Conservation (phyloP, 1,139 yeast species). For the Scheffersomyces cryptocercus region DNA sequence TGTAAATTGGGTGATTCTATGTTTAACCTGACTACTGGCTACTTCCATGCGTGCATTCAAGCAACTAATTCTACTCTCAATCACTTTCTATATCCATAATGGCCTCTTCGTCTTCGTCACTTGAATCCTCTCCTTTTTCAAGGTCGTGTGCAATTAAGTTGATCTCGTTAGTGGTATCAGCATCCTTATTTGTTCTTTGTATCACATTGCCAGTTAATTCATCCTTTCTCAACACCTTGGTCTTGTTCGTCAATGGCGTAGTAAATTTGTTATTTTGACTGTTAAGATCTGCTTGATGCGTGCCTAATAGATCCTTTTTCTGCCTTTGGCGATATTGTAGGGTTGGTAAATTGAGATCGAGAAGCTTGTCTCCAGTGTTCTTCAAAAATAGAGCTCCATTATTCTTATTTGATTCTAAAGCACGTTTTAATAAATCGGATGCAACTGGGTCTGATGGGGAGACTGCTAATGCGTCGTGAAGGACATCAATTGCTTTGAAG, state of each 20-base stretch:
- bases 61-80: constrained; percentile 10
- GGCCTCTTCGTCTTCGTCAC: constrained; percentile 60
- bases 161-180: constrained; percentile 22
- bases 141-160: constrained; percentile 41
- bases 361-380: constrained; percentile 16
- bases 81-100: constrained; percentile 66
- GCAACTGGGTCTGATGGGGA: constrained; percentile 85
- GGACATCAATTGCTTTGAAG: constrained; percentile 67
- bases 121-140: constrained; percentile 53
- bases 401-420: constrained; percentile 65
- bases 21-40: no score
- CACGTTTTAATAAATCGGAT: constrained; percentile 74
- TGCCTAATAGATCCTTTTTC: constrained; percentile 2
- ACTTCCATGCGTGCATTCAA: not conserved
- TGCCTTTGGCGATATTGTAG: constrained; percentile 12
- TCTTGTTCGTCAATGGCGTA: constrained; percentile 23
- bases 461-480: constrained; percentile 82
- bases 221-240: constrained; percentile 11
- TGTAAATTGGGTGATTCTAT: no score
- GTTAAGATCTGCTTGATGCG: not conserved
- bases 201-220: constrained; percentile 4
- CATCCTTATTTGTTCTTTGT: constrained; percentile 12
- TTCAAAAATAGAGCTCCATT: constrained; percentile 27
- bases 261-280: constrained; percentile 10
- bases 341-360: constrained; percentile 21